Evolutionary conservation across 1,284 basidiomycete species (phyloP).

Genomic region (Sparassis latifolia): DNA sequence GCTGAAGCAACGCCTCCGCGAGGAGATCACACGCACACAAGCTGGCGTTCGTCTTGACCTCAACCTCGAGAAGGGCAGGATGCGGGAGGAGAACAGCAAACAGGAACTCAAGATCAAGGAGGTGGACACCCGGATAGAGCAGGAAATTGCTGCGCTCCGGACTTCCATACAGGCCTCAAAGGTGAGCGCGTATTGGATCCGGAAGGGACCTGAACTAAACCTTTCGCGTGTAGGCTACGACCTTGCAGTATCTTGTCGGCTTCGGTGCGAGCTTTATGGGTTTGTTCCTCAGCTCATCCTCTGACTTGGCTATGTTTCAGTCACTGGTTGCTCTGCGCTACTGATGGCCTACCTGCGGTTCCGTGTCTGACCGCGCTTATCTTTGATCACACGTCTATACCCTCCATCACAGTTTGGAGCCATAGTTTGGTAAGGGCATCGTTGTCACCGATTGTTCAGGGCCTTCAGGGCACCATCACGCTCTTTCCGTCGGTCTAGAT

Average conservation of each 20-base stretch:
- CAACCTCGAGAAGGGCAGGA: conserved; percentile 94
- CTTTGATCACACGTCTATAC: not conserved
- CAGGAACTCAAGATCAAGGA: conserved; percentile 98
- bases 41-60: conserved; percentile 92
- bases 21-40: conserved; percentile 90
- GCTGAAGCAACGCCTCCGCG: conserved; percentile 89
- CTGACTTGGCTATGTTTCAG: conserved; percentile 29
- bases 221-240: conserved; percentile 52
- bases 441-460: too few species aligned
- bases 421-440: too few species aligned
- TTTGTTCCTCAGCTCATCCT: conserved; percentile 1
- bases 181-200: conserved; percentile 32
- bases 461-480: too few species aligned
- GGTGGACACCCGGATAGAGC: conserved; percentile 95
- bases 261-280: conserved; percentile 50
- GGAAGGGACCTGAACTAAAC: not conserved
- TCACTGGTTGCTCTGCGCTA: conserved; percentile 83
- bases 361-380: conserved; percentile 27
- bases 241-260: conserved; percentile 77
- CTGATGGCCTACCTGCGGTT: conserved; percentile 83
- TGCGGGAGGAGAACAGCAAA: conserved; percentile 88
- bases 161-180: conserved; percentile 93
- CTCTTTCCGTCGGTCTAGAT: too few species aligned
- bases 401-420: not conserved
- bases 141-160: conserved; percentile 87